These are phyloP conservation scores for Didymella pinodella DNA, from an alignment of 2,329 filamentous ascomycete genomes.

Conservation along the genomic window DNA sequence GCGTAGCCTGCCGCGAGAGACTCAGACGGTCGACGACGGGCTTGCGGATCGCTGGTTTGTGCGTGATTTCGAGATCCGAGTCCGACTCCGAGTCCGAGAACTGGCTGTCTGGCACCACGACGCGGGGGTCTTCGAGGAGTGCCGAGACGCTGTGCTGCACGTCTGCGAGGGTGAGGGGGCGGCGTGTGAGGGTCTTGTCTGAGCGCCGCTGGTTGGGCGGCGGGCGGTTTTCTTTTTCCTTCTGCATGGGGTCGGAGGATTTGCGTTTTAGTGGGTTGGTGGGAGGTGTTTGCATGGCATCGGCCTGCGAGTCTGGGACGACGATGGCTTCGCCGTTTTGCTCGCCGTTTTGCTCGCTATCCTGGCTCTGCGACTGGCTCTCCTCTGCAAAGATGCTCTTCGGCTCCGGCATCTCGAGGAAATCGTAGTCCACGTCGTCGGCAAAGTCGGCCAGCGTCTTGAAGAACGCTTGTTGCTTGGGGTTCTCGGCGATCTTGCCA, in stretches of 20 bases:
- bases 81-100: conserved; percentile 42
- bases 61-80: conserved; percentile 49
- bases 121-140: conserved; percentile 72
- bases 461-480: conserved; percentile 89
- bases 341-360: background rate
- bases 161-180: conserved; percentile 78
- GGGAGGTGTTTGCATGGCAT: conserved; percentile 6
- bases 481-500: conserved; percentile 87
- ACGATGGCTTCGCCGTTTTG: conserved; percentile 29
- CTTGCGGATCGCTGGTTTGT: conserved; percentile 34
- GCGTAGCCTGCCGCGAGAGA: conserved; percentile 64
- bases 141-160: conserved; percentile 84
- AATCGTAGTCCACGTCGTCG: conserved; percentile 75
- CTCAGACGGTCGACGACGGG: conserved; percentile 76
- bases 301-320: conserved; percentile 41
- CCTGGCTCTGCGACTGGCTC: conserved; percentile 37
- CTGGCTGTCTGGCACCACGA: conserved; percentile 65
- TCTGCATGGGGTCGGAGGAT: conserved; percentile 51
- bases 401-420: conserved; percentile 65
- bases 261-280: conserved; percentile 51
- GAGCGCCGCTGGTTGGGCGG: conserved; percentile 70
- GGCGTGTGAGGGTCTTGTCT: conserved; percentile 62
- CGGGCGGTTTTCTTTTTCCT: conserved; percentile 53
- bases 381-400: conserved; percentile 33
- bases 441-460: conserved; percentile 86